These are phyloP conservation scores for Vigna angularis DNA, from an alignment of 306 rosid genomes.

Conservation along the genomic window DNA sequence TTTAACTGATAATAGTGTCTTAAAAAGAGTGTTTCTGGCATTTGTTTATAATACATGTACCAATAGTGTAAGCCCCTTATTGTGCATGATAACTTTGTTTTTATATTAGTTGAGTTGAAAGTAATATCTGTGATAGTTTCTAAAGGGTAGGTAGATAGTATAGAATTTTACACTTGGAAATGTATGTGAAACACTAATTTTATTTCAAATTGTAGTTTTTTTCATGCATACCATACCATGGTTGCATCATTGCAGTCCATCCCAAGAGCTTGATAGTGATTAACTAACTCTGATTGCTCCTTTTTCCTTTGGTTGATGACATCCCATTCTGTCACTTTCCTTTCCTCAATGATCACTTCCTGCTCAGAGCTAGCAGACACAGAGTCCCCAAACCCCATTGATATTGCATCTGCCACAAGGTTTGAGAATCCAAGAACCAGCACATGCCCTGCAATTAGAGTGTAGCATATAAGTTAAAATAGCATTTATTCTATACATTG, in stretches of 20 bases:
- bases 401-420: constrained; percentile 78
- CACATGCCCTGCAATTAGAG: constrained; percentile 48
- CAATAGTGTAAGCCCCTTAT: too few relatives aligned
- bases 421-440: constrained; percentile 75
- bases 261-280: constrained; percentile 60
- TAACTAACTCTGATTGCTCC: constrained; percentile 50
- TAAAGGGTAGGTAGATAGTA: background rate
- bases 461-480: constrained; percentile 13
- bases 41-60: too few relatives aligned
- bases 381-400: constrained; percentile 79
- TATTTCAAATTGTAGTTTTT: background rate
- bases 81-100: too few relatives aligned
- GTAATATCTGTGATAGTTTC: background rate
- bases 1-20: too few relatives aligned
- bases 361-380: constrained; percentile 57
- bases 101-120: too few relatives aligned
- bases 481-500: constrained; percentile 1
- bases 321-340: constrained; percentile 64
- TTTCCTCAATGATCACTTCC: constrained; percentile 54
- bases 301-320: constrained; percentile 44
- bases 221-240: constrained; percentile 54
- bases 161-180: background rate
- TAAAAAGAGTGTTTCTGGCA: too few relatives aligned
- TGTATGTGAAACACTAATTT: background rate
- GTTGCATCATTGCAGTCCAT: constrained; percentile 63